These are phyloP conservation scores for Pythium pyrilobum DNA, from an alignment of 352 stramenopile species.

Conservation along the genomic window DNA sequence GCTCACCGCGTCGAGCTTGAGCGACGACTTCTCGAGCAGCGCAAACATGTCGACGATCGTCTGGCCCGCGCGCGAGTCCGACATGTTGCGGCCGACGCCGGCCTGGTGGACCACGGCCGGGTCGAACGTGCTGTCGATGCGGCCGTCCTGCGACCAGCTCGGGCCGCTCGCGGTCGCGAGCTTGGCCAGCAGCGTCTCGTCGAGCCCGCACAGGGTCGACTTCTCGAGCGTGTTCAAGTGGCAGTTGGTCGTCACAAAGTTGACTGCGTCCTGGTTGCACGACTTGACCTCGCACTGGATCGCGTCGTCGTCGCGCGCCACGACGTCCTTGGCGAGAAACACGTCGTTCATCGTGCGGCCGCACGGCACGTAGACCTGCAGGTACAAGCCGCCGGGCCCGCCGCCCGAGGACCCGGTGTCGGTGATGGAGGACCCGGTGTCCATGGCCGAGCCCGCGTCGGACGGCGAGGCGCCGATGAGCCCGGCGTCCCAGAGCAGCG, in stretches of 20 bases:
- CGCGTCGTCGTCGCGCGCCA: not conserved
- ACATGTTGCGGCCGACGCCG: not conserved
- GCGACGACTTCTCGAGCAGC: conserved; percentile 8
- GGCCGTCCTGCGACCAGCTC: not conserved
- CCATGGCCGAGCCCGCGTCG: too few species aligned
- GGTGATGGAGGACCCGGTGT: too few species aligned
- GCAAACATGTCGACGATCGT: conserved; percentile 8
- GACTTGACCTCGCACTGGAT: not conserved
- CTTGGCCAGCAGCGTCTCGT: not conserved
- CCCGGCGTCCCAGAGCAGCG: conserved; percentile 9
- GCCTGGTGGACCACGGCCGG: not conserved
- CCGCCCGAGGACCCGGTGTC: not conserved
- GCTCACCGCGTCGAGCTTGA: not conserved
- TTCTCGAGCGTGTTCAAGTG: not conserved
- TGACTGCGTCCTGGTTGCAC: not conserved
- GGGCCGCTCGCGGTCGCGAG: not conserved
- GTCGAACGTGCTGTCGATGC: not conserved
- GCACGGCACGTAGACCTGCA: conserved; percentile 14
- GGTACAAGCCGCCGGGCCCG: not conserved
- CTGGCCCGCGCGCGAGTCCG: not conserved
- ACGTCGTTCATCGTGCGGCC: conserved; percentile 19
- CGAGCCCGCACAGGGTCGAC: not conserved
- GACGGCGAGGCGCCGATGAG: not conserved
- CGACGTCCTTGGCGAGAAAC: not conserved
- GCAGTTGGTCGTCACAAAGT: not conserved